These are phyloP conservation scores for Boletus fagicola DNA, from an alignment of 768 basidiomycete genomes.

Conservation along the genomic window DNA sequence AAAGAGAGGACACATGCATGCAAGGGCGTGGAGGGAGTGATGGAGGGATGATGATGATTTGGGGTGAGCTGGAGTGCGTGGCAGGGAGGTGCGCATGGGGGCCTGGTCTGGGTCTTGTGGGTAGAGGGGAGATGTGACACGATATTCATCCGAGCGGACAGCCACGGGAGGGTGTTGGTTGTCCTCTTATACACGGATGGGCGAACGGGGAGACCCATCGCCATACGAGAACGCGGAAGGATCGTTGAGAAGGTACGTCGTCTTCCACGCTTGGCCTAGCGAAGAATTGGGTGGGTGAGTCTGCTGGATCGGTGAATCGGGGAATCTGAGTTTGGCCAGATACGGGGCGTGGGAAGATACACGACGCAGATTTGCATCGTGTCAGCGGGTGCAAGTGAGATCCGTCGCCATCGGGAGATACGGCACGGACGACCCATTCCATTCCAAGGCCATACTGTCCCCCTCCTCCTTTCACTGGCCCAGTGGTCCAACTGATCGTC, in stretches of 20 bases:
- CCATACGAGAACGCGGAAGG: constrained; percentile 9
- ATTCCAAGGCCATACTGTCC: constrained; percentile 8
- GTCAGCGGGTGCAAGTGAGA: constrained; percentile 32
- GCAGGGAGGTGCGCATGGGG: constrained; percentile 13
- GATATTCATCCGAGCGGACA: constrained; percentile 14
- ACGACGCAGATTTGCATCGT: constrained; percentile 32
- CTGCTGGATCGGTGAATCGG: constrained; percentile 30
- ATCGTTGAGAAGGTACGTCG: constrained; percentile 21
- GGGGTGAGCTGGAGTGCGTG: constrained; percentile 23
- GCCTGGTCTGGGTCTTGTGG: constrained; percentile 27
- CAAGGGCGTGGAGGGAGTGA: constrained; percentile 23
- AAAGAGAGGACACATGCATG: constrained; percentile 13
- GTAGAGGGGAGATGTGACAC: constrained; percentile 24
- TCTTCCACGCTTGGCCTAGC: constrained; percentile 8
- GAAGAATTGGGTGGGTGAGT: neutral
- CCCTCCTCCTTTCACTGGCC: constrained; percentile 6
- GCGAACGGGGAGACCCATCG: neutral
- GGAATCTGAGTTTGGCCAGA: constrained; percentile 24
- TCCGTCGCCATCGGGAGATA: constrained; percentile 73
- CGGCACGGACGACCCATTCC: constrained; percentile 39
- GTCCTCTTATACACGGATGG: constrained; percentile 21
- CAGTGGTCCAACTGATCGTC: constrained; percentile 4
- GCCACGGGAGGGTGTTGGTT: constrained; percentile 15
- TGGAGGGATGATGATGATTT: constrained; percentile 13
- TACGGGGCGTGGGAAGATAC: constrained; percentile 30